Base-by-base conservation (phyloP, 108 stramenopile species). In the Cylindrotheca closterium region DNA sequence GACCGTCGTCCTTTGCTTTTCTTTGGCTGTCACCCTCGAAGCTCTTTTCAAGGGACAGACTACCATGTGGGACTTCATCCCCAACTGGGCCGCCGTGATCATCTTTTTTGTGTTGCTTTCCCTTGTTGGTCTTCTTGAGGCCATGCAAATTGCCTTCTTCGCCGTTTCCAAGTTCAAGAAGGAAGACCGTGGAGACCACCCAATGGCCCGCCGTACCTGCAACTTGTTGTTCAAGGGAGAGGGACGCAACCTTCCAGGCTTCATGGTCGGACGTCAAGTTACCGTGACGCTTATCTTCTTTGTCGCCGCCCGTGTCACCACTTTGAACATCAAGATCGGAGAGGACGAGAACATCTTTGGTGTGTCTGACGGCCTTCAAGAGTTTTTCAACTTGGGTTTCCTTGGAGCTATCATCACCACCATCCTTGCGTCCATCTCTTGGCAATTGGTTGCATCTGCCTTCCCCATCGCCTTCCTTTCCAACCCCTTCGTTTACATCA, bases 61-160 rank as follows among this genome's bases (percentile, higher is more conserved):
- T n/a, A n/a, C n/a, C n/a, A n/a, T n/a, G n/a, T n/a, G 85, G 84
- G 46, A 66, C 80, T 59, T 85, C 90, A 50, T 68, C 79, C 45
- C 62, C 50, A 85, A 59, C n/a, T n/a, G n/a, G n/a, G n/a, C n/a
- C n/a, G n/a, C n/a, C n/a, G n/a, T n/a, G n/a, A n/a, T n/a, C n/a
- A 55, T 90, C 30, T 82, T 93, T 70, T 79, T 89, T 53, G 70
- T 89, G 58, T 73, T 93, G 57, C 76, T 86, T 75, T 65, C 59
- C 58, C 58, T 85, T 50, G 86, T 90, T 47, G 92, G 92, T 72
- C 77, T 86, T 51, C 73, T 93, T 19, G 92, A 93, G 71, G 92
- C 81, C 55, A 93, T 89, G 86, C 92, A 93, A 66, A 90, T 93
- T 75, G 92, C 92, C 60, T 87, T 86, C 77, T 93, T 93, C 58